Evolutionary conservation across 305 asterid genomes (phyloP).

Genomic region (Salvia sclarea): DNA sequence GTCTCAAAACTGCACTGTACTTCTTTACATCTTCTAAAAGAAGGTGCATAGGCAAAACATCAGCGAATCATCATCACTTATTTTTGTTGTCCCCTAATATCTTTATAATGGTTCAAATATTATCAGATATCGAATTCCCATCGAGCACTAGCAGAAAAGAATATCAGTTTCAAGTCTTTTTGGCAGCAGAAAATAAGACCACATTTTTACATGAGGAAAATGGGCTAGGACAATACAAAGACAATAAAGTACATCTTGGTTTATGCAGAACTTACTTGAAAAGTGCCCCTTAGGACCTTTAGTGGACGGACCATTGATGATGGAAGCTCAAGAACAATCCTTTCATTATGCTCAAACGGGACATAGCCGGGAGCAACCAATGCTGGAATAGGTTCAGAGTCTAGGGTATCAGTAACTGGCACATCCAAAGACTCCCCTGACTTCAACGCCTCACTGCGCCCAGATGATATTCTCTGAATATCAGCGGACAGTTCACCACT

Average conservation of each 20-base stretch:
- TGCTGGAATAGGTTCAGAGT: slow-evolving; percentile 51
- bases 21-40: slow-evolving; percentile 9
- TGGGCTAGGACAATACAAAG: slow-evolving; percentile 21
- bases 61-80: neutral
- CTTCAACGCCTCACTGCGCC: slow-evolving; percentile 50
- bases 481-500: slow-evolving; percentile 54
- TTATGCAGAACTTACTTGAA: slow-evolving; percentile 70
- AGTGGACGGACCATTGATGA: slow-evolving; percentile 93
- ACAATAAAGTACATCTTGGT: slow-evolving; percentile 14
- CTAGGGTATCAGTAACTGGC: slow-evolving; percentile 50
- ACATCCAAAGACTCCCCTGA: slow-evolving; percentile 47
- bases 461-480: slow-evolving; percentile 47
- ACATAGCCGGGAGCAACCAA: slow-evolving; percentile 87
- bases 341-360: slow-evolving; percentile 90
- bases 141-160: slow-evolving; percentile 20
- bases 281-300: slow-evolving; percentile 85
- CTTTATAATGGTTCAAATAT: slow-evolving; percentile 6
- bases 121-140: slow-evolving; percentile 9
- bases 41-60: slow-evolving; percentile 9
- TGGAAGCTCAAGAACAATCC: slow-evolving; percentile 90
- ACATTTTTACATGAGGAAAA: slow-evolving; percentile 10
- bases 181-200: slow-evolving; percentile 1
- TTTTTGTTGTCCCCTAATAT: slow-evolving; percentile 14
- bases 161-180: slow-evolving; percentile 24
- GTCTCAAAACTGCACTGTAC: slow-evolving; percentile 24